Base-by-base conservation (phyloP, 2,329 filamentous ascomycete species). In the Rugonectria rugulosa region DNA sequence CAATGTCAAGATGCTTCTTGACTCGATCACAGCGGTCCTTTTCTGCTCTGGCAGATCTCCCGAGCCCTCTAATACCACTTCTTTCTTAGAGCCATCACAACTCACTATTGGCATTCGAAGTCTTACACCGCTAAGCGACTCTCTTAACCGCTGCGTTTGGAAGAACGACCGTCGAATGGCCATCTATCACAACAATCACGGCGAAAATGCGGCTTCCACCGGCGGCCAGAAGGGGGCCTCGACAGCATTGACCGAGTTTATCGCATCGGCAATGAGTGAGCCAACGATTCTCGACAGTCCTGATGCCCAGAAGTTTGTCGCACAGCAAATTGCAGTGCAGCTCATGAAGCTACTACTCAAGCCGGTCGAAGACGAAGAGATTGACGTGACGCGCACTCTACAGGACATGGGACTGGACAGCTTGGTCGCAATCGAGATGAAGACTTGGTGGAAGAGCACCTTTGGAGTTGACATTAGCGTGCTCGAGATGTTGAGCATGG, bases 361-460 rank as follows among this genome's bases (percentile, higher is more conserved):
- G n/a, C 17, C 45, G 11, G 36, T 48, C 1, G 36, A 37, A 6
- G 37, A 41, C 20, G 45, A 56, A 0, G n/a, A 51, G 5, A 45
- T 62, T 10, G 52, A 62, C 4, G 23, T 41, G 2, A 24, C 11
- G 4, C 38, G 48, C 3, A 19, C 19, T 3, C n/a, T 63, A 3
- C 50, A 54, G 1, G 46, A 57, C 1, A 52, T 56, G 24, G 60
- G 60, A 1, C 36, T 63, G 0, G 60, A 63, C 14, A 62, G 59
- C 2, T 43, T 63, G 0, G 50, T 53, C 3, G 56, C 60, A 0
- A 62, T 62, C 14, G 60, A 62, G 12, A 9, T 62, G 2, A 37
- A 53, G 2, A 24, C 49, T 6, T 62, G 59, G 56, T 57, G 61
- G 20, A 15, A 48, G 5, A 49, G 47, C 9, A 51, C 43, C 0